Base-by-base conservation (phyloP, 1,284 basidiomycete species). In the Microbotryum lychnidis-dioicae region DNA sequence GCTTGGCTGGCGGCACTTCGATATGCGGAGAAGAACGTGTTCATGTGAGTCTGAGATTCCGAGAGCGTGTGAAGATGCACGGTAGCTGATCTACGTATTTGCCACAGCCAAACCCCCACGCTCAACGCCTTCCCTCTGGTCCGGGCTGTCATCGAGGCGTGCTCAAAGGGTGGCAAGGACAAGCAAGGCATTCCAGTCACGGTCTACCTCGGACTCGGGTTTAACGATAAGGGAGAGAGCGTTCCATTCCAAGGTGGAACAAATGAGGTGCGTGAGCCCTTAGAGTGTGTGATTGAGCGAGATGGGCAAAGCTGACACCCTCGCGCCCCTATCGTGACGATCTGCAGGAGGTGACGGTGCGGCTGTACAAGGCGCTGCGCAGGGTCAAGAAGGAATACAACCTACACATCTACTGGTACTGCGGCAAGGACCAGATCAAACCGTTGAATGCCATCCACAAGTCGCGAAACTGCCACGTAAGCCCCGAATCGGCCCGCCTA, bases 211-310 rank as follows among this genome's bases (percentile, higher is more conserved):
- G 82, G 83, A 70, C 77, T 86, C n/a, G 78, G 80, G 2, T 86
- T 84, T 75, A 85, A 86, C 72, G 84, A 85, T 67, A 81, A 82
- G 70, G 84, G 84, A 55, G 85, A 87, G 73, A 80, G 78, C 66
- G 80, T 89, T 60, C 87, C 87, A 0, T 83, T 84, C 73, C 87
- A 89, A 73, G 87, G 87, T 20, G 87, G 87, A 0, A 89, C 84
- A 21, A 89, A 89, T 73, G 86, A 87, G 50, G 56, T 57, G 16
- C 27, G 47, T 50, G 14, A 7, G n/a, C 9, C 37, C 16, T 27
- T 18, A 6, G 5, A 21, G 3, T 14, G 3, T 10, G 21, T 31
- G n/a, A 27, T 16, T 8, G 27, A 31, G 20, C n/a, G 16, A 42
- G 37, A 12, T 42, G 4, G 20, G 18, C 6, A 49, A 20, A 6